phyloP scores from a whole-genome alignment of 768 basidiomycete species.

The Sarcomyxa edulis region DNA sequence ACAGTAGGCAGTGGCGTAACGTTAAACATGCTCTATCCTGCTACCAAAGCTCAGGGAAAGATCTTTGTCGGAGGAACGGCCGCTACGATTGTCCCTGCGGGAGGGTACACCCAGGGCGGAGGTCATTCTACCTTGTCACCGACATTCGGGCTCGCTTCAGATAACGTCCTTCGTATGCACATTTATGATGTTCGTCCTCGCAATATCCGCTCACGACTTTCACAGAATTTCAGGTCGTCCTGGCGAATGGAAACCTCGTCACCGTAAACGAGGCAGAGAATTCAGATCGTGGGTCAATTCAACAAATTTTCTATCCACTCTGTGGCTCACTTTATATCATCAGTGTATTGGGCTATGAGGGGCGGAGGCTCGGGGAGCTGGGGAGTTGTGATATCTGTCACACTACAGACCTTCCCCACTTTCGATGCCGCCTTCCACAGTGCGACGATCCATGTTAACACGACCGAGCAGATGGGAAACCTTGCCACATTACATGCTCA shows the following conservation, averaged over 20 bases:
- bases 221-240: slow-evolving; percentile 23
- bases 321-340: neutral
- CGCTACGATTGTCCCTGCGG: slow-evolving; percentile 25
- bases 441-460: too few relatives aligned
- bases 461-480: slow-evolving; percentile 14
- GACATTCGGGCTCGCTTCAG: slow-evolving; percentile 23
- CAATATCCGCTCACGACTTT: too few relatives aligned
- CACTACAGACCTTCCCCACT: slow-evolving; percentile 28
- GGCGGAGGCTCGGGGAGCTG: slow-evolving; percentile 28
- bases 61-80: slow-evolving; percentile 21
- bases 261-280: slow-evolving; percentile 18
- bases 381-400: slow-evolving; percentile 32
- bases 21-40: slow-evolving; percentile 14
- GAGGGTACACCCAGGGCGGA: slow-evolving; percentile 35
- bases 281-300: too few relatives aligned
- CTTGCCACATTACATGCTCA: slow-evolving; percentile 23
- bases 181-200: too few relatives aligned
- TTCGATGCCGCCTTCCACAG: too few relatives aligned
- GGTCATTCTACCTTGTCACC: slow-evolving; percentile 27
- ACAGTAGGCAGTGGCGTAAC: slow-evolving; percentile 23
- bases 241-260: slow-evolving; percentile 21
- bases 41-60: slow-evolving; percentile 15
- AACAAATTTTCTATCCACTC: slow-evolving; percentile 21
- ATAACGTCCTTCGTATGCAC: slow-evolving; percentile 20
- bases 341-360: slow-evolving; percentile 7